These are phyloP conservation scores for Suillus discolor DNA, from an alignment of 768 basidiomycete genomes.

Conservation along the genomic window DNA sequence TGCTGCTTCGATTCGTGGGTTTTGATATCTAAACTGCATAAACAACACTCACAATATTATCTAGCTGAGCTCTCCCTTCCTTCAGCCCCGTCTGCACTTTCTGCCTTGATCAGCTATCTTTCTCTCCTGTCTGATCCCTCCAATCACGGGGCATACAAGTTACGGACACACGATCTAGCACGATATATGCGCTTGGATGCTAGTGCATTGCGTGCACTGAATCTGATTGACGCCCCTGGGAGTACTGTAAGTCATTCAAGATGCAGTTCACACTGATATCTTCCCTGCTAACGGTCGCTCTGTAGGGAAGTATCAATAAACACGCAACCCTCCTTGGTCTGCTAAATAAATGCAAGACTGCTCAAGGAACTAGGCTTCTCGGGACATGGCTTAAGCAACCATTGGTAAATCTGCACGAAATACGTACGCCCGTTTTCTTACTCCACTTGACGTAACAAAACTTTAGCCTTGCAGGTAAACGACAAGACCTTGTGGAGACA, in stretches of 20 bases:
- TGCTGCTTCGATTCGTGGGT: background rate
- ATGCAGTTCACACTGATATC: background rate
- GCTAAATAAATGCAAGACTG: slow-evolving; percentile 94
- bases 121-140: slow-evolving; percentile 74
- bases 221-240: slow-evolving; percentile 74
- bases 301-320: slow-evolving; percentile 63
- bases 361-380: slow-evolving; percentile 87
- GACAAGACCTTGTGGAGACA: slow-evolving; percentile 86
- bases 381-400: slow-evolving; percentile 97
- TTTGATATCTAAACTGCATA: background rate
- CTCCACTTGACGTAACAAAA: slow-evolving; percentile 3
- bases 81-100: slow-evolving; percentile 75
- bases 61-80: slow-evolving; percentile 81
- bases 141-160: slow-evolving; percentile 78
- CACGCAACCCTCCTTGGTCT: slow-evolving; percentile 89
- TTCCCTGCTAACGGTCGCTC: slow-evolving; percentile 11
- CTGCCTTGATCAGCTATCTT: slow-evolving; percentile 84
- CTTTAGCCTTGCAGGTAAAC: slow-evolving; percentile 54
- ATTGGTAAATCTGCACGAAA: slow-evolving; percentile 90
- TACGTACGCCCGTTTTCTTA: slow-evolving; percentile 50
- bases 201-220: slow-evolving; percentile 88
- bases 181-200: slow-evolving; percentile 98
- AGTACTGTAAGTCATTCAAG: background rate
- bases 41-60: slow-evolving; percentile 4
- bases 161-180: slow-evolving; percentile 86